phyloP scores from a whole-genome alignment of 257 asterid species.

The Echites panduratus region DNA sequence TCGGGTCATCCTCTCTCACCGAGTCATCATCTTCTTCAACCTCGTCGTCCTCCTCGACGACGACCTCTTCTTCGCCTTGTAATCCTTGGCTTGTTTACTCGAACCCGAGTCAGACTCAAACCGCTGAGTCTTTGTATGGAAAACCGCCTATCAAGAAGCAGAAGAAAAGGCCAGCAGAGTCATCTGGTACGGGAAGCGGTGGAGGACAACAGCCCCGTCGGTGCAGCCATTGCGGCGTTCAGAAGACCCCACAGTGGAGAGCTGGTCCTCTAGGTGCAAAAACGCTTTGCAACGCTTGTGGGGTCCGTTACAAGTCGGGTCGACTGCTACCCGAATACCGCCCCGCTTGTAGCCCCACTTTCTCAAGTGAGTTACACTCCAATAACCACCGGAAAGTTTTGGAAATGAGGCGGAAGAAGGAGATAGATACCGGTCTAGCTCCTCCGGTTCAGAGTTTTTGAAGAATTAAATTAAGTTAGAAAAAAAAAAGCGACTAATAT shows the following conservation, averaged over 20 bases:
- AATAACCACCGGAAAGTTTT: constrained; percentile 86
- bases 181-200: constrained; percentile 12
- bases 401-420: constrained; percentile 87
- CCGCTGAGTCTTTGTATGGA: constrained; percentile 33
- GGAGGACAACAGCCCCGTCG: constrained; percentile 52
- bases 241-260: constrained; percentile 96
- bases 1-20: constrained; percentile 42
- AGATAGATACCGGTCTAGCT: constrained; percentile 25
- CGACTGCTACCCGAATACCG: constrained; percentile 88
- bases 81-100: constrained; percentile 15
- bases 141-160: constrained; percentile 32
- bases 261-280: constrained; percentile 89
- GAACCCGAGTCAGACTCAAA: constrained; percentile 29
- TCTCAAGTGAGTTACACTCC: constrained; percentile 66
- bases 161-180: constrained; percentile 23
- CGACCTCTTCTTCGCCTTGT: constrained; percentile 36
- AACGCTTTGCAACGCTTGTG: constrained; percentile 96
- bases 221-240: constrained; percentile 90
- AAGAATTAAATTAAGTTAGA: constrained; percentile 14
- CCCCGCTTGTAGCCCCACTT: constrained; percentile 94
- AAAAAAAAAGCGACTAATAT: not conserved
- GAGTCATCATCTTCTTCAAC: constrained; percentile 51
- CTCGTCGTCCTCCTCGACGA: constrained; percentile 50
- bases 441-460: constrained; percentile 61
- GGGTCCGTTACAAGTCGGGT: constrained; percentile 89